phyloP scores from a whole-genome alignment of 352 stramenopile genomes.

The Thalassiosira hispida region DNA sequence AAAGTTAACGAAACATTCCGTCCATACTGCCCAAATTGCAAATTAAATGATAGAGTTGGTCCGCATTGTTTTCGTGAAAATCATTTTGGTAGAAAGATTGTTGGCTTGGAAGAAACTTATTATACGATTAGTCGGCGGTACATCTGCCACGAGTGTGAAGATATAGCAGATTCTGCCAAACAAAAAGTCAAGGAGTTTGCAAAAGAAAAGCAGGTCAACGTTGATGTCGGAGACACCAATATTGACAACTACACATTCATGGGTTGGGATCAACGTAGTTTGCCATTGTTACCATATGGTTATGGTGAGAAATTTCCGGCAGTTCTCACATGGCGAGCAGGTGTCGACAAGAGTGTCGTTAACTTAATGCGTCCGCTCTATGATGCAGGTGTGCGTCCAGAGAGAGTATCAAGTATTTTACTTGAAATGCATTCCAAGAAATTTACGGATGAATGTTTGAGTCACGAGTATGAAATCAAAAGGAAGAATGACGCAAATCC shows the following conservation, averaged over 20 bases:
- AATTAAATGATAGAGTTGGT: constrained; percentile 35
- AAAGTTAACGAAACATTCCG: background rate
- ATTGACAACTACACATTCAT: constrained; percentile 39
- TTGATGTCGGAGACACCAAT: background rate
- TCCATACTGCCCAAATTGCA: constrained; percentile 47
- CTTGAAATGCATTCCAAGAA: constrained; percentile 48
- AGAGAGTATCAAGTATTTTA: constrained; percentile 32
- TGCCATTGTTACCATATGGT: constrained; percentile 27
- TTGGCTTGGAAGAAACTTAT: constrained; percentile 47
- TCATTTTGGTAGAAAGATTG: constrained; percentile 37
- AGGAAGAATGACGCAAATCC: background rate
- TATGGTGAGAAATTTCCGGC: constrained; percentile 37
- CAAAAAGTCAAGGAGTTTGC: constrained; percentile 7
- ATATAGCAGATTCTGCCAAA: background rate
- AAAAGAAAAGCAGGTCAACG: background rate
- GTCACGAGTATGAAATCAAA: constrained; percentile 27
- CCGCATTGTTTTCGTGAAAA: constrained; percentile 42
- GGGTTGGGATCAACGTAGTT: constrained; percentile 16
- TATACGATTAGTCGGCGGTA: constrained; percentile 42
- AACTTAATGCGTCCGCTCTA: constrained; percentile 46
- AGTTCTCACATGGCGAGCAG: constrained; percentile 34
- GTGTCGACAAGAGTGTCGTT: constrained; percentile 35
- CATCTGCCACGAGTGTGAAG: constrained; percentile 40
- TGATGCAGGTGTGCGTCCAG: constrained; percentile 28
- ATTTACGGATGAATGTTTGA: constrained; percentile 10